Conservation (phyloP, 495 filamentous ascomycete genomes). For the Penicillium coffeae region DNA sequence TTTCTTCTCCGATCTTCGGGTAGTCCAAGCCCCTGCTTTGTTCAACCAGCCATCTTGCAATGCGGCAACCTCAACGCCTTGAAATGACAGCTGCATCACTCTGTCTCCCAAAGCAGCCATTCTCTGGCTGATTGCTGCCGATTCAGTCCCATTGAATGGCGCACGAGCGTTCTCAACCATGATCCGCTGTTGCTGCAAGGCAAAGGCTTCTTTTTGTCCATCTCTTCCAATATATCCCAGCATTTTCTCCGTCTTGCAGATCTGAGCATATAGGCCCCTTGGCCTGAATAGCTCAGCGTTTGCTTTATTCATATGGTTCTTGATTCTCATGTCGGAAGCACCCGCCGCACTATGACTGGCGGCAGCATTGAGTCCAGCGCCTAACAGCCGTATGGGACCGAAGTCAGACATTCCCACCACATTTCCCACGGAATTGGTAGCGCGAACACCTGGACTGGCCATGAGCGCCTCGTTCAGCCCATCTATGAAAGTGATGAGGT, state of each 20-base stretch:
- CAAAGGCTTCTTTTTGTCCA: constrained; percentile 1
- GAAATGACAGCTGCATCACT: no score
- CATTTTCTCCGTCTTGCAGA: constrained; percentile 21
- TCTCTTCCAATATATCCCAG: constrained; percentile 9
- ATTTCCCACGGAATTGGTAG: constrained; percentile 2
- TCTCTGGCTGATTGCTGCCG: not conserved
- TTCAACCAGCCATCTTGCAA: not conserved
- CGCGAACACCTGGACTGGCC: constrained; percentile 19
- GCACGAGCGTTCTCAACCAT: constrained; percentile 1
- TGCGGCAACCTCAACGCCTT: not conserved
- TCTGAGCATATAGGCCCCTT: constrained; percentile 15
- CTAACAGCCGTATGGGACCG: constrained; percentile 11
- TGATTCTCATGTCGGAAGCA: constrained; percentile 15
- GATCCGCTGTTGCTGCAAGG: constrained; percentile 1
- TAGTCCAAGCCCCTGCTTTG: no score
- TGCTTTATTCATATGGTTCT: constrained; percentile 15
- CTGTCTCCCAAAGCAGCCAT: no score
- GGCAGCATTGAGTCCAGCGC: constrained; percentile 9
- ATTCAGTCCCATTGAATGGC: no score
- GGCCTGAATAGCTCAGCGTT: constrained; percentile 21
- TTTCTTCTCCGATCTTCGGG: no score
- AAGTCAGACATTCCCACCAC: constrained; percentile 14
- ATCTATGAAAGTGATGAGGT: constrained; percentile 22
- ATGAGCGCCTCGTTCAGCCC: constrained; percentile 23
- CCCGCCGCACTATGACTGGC: constrained; percentile 13